phyloP scores from a whole-genome alignment of 2,329 filamentous ascomycete species.

The Cercospora citrullina region DNA sequence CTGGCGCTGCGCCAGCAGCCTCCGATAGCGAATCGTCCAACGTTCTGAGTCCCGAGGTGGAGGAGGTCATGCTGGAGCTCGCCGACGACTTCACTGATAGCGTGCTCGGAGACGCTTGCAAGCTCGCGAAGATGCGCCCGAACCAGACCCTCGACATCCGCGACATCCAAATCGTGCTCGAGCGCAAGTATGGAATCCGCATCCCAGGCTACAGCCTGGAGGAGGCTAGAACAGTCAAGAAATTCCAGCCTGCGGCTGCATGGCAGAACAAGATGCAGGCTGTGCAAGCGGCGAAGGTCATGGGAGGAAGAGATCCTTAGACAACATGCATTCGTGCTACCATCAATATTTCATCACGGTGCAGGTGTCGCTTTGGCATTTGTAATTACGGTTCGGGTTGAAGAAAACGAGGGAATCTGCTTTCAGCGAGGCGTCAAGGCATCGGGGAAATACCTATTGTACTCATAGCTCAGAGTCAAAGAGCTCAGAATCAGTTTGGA shows the following conservation, averaged over 20 bases:
- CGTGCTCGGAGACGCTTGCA: slow-evolving; percentile 82
- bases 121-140: slow-evolving; percentile 87
- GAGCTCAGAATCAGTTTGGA: background rate
- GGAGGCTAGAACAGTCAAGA: slow-evolving; percentile 89
- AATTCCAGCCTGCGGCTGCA: slow-evolving; percentile 80
- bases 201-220: slow-evolving; percentile 94
- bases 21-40: slow-evolving; percentile 59
- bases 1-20: slow-evolving; percentile 72
- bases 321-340: background rate
- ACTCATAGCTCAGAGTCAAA: background rate
- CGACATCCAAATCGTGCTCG: slow-evolving; percentile 57
- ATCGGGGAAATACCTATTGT: background rate
- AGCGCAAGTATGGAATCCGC: slow-evolving; percentile 71
- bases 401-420: background rate
- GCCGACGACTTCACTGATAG: slow-evolving; percentile 95
- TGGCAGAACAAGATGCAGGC: slow-evolving; percentile 99
- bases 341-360: background rate
- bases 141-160: slow-evolving; percentile 83
- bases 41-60: slow-evolving; percentile 83
- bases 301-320: slow-evolving; percentile 42
- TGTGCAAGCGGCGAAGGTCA: slow-evolving; percentile 85
- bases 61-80: slow-evolving; percentile 89
- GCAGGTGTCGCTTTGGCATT: background rate
- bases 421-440: slow-evolving; percentile 14
- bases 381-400: background rate